Conservation (phyloP, 345 rosid genomes). For the Geranium rotundifolium region DNA sequence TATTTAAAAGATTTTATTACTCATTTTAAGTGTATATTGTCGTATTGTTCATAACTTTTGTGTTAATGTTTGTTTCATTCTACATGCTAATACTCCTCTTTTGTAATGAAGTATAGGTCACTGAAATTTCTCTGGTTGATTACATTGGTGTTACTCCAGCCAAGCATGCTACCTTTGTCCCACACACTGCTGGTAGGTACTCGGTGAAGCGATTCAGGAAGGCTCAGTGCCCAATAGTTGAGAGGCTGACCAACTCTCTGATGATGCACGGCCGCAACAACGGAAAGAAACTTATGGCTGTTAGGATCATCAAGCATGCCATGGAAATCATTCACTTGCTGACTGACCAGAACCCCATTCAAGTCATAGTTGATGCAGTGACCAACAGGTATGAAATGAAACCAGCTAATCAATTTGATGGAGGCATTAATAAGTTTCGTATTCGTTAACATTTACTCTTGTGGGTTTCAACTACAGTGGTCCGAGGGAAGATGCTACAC, state of each 20-base stretch:
- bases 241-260: constrained; percentile 86
- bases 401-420: too few species aligned
- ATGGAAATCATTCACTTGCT: constrained; percentile 87
- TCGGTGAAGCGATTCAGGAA: constrained; percentile 88
- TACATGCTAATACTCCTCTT: background rate
- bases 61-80: background rate
- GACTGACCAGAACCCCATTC: constrained; percentile 78
- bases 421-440: background rate
- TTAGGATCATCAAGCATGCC: constrained; percentile 72
- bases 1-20: too few species aligned
- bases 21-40: too few species aligned
- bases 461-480: constrained; percentile 35
- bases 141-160: constrained; percentile 65
- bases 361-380: constrained; percentile 81
- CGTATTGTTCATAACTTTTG: too few species aligned
- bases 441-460: background rate
- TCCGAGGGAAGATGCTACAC: constrained; percentile 92
- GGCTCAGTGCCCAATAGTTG: constrained; percentile 92
- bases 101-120: constrained; percentile 29
- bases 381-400: constrained; percentile 51
- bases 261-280: constrained; percentile 97
- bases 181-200: constrained; percentile 95
- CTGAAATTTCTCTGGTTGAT: constrained; percentile 57
- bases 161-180: constrained; percentile 79
- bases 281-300: constrained; percentile 87